Evolutionary conservation across 129 eudicot genomes (phyloP), one percentile per base, ranked within the genome.

Genomic region (Tanacetum coccineum): DNA sequence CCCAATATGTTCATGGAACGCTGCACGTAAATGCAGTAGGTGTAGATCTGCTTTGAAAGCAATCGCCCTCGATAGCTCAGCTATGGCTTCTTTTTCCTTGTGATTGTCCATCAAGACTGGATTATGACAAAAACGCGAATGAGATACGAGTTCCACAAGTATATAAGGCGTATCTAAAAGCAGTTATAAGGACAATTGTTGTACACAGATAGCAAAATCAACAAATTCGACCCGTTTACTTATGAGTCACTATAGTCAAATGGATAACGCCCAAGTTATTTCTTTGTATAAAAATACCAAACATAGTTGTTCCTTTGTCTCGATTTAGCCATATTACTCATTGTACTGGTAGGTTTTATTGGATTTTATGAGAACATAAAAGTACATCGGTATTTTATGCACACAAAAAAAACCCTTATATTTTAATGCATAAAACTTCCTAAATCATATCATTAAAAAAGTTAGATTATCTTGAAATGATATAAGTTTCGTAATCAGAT

Each of bases 31-130:
- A 81, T 93, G 98, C 42, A 93, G 77, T 54, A 93, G 79, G 47
- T 93, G 95, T 32, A 93, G 81, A 76, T 93, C 98, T 0, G 96
- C 98, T 79, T 89, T 93, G 72, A 93, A 93, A 11, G 96, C 92
- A 12, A 93, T 89, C 11, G 98, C 98, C 81, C 85, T 86, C 15
- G 98, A 88, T 55, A 93, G 81, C 70, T 93, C 98, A 2, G 77
- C 87, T 63, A 93, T 89, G 1, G 98, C 98, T 82, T 93, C 98
- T 48, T 89, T 82, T 73, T 86, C 92, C 85, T 89, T 89, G 82
- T 89, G 95, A 74, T 84, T 89, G 83, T 93, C 98, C 98, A 93
- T 93, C 83, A 93, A 80, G 40, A 93, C 98, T 93, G 26, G 1
- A 63, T 18, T 59, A 64, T 49, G 56, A 64, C 9, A 59, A 65